Evolutionary conservation across 2,329 filamentous ascomycete genomes (phyloP).

Genomic region (Metarhizium sp.): DNA sequence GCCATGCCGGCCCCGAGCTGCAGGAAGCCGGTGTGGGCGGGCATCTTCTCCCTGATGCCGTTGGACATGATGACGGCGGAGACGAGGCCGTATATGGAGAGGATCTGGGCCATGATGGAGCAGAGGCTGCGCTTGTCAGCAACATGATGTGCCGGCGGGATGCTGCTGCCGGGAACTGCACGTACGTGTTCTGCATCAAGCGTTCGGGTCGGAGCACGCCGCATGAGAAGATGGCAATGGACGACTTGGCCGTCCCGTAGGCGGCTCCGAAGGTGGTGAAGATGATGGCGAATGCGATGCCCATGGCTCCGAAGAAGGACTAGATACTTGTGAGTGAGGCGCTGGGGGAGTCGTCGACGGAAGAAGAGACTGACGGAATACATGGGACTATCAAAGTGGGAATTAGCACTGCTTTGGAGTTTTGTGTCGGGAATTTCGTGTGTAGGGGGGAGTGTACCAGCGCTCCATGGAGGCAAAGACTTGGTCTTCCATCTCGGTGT

Average conservation of each 20-base stretch:
- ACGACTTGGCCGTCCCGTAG: conserved; percentile 34
- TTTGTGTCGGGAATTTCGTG: not conserved
- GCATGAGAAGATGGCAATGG: conserved; percentile 32
- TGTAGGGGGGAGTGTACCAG: conserved; percentile 18
- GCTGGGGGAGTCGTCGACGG: not conserved
- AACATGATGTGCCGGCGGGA: no score
- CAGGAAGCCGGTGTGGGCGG: conserved; percentile 32
- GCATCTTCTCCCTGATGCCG: conserved; percentile 29
- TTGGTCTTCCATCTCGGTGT: conserved; percentile 18
- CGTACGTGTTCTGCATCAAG: conserved; percentile 26
- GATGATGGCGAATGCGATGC: conserved; percentile 35
- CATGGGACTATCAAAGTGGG: conserved; percentile 23
- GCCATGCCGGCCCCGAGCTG: conserved; percentile 34
- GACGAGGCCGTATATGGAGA: conserved; percentile 38
- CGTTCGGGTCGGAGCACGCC: conserved; percentile 34
- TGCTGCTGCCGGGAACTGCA: no score
- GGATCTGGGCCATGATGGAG: conserved; percentile 38
- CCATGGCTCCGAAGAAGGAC: conserved; percentile 34
- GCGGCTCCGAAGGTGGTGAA: conserved; percentile 41
- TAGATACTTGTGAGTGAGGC: conserved; percentile 6
- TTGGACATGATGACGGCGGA: conserved; percentile 34
- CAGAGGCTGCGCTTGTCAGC: conserved; percentile 19
- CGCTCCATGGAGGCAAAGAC: conserved; percentile 24
- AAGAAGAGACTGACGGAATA: conserved; percentile 29
- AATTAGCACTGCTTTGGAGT: conserved; percentile 1